A percentile compares a stretch with the other conserved stretches of the same genome.
phyloP scores from a whole-genome alignment of 345 rosid species.

The Excoecaria cochinchinensis region DNA sequence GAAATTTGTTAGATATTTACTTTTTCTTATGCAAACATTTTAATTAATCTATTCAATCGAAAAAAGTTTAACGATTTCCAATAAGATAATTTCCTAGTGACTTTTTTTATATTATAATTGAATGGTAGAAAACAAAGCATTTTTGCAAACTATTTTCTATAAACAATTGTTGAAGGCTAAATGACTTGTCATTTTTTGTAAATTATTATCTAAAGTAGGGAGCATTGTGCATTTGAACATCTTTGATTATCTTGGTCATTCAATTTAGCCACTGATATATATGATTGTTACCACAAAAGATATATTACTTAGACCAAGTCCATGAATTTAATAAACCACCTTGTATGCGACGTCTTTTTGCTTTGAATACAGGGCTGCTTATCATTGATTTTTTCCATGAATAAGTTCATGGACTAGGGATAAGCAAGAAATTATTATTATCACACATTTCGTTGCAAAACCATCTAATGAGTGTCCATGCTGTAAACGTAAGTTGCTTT shows the following conservation, averaged over 20 bases:
- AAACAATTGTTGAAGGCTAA: neutral
- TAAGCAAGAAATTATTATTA: neutral
- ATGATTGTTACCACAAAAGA: neutral
- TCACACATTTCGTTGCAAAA: too few relatives aligned
- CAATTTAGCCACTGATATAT: neutral
- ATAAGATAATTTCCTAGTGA: neutral
- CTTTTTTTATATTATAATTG: neutral
- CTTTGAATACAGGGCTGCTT: too few relatives aligned
- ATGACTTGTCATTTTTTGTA: neutral
- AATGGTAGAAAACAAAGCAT: too few relatives aligned
- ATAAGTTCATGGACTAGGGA: too few relatives aligned
- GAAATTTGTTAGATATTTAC: neutral
- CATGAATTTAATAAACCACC: too few relatives aligned
- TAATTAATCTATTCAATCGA: neutral
- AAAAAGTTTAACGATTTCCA: neutral
- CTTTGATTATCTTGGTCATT: neutral
- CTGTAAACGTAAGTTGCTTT: neutral
- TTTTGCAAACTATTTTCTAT: neutral
- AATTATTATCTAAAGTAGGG: neutral
- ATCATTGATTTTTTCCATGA: too few relatives aligned
- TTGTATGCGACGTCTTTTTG: too few relatives aligned
- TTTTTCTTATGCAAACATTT: neutral
- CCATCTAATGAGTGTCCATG: neutral
- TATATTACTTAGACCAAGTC: too few relatives aligned
- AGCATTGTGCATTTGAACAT: neutral